A percentile compares a stretch with the other conserved stretches of the same genome.
These are phyloP conservation scores for Seiridium unicorne DNA, from an alignment of 2,329 filamentous ascomycete species.

Conservation along the genomic window DNA sequence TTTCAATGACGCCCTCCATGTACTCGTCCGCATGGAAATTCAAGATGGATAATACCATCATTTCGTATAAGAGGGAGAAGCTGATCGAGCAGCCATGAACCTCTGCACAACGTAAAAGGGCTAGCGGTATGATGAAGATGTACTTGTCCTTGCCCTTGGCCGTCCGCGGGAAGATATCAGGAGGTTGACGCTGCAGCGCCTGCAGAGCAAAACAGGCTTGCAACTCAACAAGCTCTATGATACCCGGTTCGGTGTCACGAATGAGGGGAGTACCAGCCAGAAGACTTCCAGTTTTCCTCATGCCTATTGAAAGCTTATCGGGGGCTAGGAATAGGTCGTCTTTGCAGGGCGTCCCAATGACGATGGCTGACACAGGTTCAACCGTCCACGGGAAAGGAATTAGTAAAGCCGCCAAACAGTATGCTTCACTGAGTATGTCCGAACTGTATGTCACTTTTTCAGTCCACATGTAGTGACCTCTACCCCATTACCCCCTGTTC, in stretches of 20 bases:
- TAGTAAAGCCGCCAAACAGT: not conserved
- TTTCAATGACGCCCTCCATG: constrained; percentile 11
- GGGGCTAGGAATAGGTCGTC: not conserved
- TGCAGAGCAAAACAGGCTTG: constrained; percentile 1
- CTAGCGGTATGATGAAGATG: not conserved
- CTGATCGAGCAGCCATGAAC: not conserved
- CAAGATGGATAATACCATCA: constrained; percentile 13
- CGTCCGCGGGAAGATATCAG: not conserved
- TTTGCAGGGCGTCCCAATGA: too few relatives aligned
- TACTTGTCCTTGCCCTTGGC: constrained; percentile 4
- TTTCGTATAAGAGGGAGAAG: constrained; percentile 6
- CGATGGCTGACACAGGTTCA: not conserved
- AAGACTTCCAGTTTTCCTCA: not conserved
- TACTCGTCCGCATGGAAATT: constrained; percentile 15
- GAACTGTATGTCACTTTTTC: not conserved
- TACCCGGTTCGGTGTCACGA: not conserved
- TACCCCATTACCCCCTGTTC: constrained; percentile 9
- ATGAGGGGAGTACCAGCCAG: not conserved
- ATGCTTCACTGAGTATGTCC: not conserved
- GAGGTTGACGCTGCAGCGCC: not conserved
- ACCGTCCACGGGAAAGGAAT: not conserved
- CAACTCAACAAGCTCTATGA: not conserved
- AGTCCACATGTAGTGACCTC: not conserved
- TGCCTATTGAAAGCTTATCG: not conserved
- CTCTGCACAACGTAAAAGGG: not conserved